Percentiles rank a stretch among this genome's conserved stretches.
Evolutionary conservation across 108 stramenopile genomes (phyloP).

Genomic region (Cyclotella choctawhatcheeana): DNA sequence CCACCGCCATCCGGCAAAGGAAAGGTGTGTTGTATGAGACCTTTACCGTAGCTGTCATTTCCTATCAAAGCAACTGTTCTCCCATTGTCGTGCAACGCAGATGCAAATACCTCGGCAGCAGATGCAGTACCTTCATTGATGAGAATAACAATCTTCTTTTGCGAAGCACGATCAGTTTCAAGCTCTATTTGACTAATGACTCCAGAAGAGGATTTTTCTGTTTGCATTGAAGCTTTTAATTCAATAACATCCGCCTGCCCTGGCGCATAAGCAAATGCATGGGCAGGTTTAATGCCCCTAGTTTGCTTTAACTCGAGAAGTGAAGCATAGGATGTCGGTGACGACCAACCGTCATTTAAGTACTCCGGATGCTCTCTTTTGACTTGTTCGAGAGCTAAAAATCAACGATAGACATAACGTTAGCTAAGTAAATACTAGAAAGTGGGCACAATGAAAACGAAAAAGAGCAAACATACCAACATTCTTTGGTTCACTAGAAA

Average conservation of each 20-base stretch:
- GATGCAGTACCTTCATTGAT: slow-evolving; percentile 89
- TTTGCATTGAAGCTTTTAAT: background rate
- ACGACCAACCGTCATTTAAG: slow-evolving; percentile 64
- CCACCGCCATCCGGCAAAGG: slow-evolving; percentile 90
- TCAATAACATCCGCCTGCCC: no score
- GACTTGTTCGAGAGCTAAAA: slow-evolving; percentile 64
- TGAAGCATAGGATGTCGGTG: slow-evolving; percentile 76
- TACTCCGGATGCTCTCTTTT: slow-evolving; percentile 71
- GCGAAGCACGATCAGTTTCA: slow-evolving; percentile 37
- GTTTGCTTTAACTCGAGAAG: slow-evolving; percentile 68
- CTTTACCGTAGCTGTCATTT: slow-evolving; percentile 80
- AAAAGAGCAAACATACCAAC: no score
- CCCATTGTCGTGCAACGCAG: slow-evolving; percentile 80
- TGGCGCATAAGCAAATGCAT: background rate
- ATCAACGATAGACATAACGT: no score
- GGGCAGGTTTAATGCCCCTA: slow-evolving; percentile 64
- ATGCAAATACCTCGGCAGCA: slow-evolving; percentile 83
- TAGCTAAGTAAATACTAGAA: no score
- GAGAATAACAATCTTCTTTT: slow-evolving; percentile 76
- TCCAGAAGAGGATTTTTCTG: background rate
- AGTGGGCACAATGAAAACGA: no score
- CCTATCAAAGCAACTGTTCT: slow-evolving; percentile 77
- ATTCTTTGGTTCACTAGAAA: slow-evolving; percentile 58
- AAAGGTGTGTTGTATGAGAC: slow-evolving; percentile 88
- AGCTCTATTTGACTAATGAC: background rate